Evolutionary conservation across 257 asterid species (phyloP), one percentile per base, ranked within the genome.

Genomic region (Mentha longifolia): DNA sequence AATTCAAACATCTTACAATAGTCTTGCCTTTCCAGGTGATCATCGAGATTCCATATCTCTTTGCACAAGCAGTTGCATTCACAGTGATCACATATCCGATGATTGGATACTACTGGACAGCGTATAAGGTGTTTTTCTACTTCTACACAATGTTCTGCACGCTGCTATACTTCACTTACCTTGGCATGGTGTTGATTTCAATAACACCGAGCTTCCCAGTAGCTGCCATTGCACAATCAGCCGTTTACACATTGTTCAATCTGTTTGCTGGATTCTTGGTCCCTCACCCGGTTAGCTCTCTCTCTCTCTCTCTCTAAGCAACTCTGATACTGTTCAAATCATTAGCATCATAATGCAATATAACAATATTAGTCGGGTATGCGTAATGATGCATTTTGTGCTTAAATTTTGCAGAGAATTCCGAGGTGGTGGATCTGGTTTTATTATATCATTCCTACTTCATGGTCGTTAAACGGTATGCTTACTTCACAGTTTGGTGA

Each of bases 381-480:
- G 16, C 7, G 33, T 54, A 41, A 22, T 77, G 13, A 77, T 67
- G 11, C 10, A 12, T 10, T 7, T 11, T 12, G 11, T 20, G 35
- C 25, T 56, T 71, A 1, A 46, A 17, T 41, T 79, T 19, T 15
- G 77, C 79, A 85, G 89, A 84, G 76, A 73, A 82, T 88, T 51
- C 95, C 95, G 0, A 84, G 80, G 62, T 88, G 90, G 90, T 86
- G 90, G 90, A 42, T 86, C 10, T 86, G 90, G 92, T 55, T 81
- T 6, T 79, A 84, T 28, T 84, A 84, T 41, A 3, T 78, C 10
- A 61, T 68, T 6, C 92, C 95, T 8, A 82, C 92, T 50, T 83
- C 95, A 2, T 88, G 95, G 92, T 65, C 88, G 4, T 64, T 86
- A 16, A 82, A 86, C 20, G 95, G 80, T 6, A 61, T 83, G 74